phyloP scores from a whole-genome alignment of 2,329 filamentous ascomycete genomes.

The Colletotrichum camelliae region DNA sequence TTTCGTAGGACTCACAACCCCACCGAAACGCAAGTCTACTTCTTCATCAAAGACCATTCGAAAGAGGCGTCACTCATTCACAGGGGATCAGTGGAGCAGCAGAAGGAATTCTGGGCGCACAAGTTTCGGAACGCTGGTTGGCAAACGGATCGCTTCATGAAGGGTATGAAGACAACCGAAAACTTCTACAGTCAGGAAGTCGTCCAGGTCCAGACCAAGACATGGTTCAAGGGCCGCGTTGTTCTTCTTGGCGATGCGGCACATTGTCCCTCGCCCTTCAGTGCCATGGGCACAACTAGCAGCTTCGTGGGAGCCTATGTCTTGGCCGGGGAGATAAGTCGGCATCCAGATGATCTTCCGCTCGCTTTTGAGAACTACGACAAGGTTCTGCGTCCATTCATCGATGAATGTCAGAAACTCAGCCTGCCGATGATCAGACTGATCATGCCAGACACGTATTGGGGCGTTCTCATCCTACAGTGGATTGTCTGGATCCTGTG shows the following conservation, averaged over 20 bases:
- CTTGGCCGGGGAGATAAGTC: conserved; percentile 52
- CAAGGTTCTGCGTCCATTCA: conserved; percentile 1
- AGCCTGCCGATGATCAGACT: neutral
- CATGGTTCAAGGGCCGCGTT: conserved; percentile 40
- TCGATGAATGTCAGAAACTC: conserved; percentile 7
- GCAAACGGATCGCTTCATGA: conserved; percentile 34
- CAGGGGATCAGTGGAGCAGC: conserved; percentile 21
- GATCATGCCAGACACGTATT: conserved; percentile 1
- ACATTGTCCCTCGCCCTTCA: conserved; percentile 47
- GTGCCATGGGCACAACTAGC: conserved; percentile 49
- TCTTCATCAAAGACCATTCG: conserved; percentile 31
- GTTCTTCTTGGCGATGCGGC: conserved; percentile 54
- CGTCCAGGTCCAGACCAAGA: conserved; percentile 44
- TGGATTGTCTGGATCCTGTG: conserved; percentile 13
- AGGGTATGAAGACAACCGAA: conserved; percentile 30
- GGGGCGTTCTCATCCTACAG: neutral
- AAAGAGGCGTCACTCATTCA: conserved; percentile 19
- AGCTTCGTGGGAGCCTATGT: conserved; percentile 53
- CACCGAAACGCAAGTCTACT: conserved; percentile 34
- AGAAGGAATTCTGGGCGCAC: conserved; percentile 38
- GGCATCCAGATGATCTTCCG: neutral
- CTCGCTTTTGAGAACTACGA: conserved; percentile 13
- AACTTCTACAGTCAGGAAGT: conserved; percentile 49
- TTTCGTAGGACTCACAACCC: conserved; percentile 35
- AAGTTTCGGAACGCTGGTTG: conserved; percentile 45